phyloP scores from a whole-genome alignment of 352 stramenopile genomes.

The Globisporangium nunn region DNA sequence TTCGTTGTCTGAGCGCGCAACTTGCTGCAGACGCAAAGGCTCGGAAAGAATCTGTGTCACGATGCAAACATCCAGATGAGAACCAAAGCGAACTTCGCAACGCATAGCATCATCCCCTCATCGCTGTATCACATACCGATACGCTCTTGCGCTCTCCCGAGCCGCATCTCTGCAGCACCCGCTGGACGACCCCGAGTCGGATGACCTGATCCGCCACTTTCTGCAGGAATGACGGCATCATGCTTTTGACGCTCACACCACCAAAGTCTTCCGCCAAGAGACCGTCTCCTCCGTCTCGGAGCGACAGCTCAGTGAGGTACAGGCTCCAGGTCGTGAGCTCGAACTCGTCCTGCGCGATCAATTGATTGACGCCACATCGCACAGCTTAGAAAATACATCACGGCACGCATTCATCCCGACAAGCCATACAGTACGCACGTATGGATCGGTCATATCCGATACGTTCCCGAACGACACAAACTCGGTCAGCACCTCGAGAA shows the following conservation, averaged over 20 bases:
- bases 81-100: neutral
- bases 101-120: neutral
- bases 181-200: constrained; percentile 32
- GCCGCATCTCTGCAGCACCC: constrained; percentile 20
- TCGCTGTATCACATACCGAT: constrained; percentile 1
- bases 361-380: neutral
- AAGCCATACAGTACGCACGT: constrained; percentile 24
- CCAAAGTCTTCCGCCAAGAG: constrained; percentile 20
- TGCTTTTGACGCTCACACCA: constrained; percentile 2
- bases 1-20: neutral
- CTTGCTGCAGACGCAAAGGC: neutral
- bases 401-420: neutral
- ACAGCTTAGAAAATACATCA: neutral
- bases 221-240: constrained; percentile 31
- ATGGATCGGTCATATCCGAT: constrained; percentile 34
- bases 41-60: neutral
- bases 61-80: neutral
- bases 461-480: constrained; percentile 40
- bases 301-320: constrained; percentile 20
- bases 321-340: constrained; percentile 33
- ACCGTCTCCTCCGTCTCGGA: constrained; percentile 20
- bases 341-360: constrained; percentile 33
- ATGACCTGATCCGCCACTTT: constrained; percentile 16
- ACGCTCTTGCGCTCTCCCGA: neutral
- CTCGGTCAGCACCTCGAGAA: constrained; percentile 44